A percentile compares a stretch with the other conserved stretches of the same genome.
phyloP scores from a whole-genome alignment of 2,329 filamentous ascomycete species.

The Nemania bipapillata region DNA sequence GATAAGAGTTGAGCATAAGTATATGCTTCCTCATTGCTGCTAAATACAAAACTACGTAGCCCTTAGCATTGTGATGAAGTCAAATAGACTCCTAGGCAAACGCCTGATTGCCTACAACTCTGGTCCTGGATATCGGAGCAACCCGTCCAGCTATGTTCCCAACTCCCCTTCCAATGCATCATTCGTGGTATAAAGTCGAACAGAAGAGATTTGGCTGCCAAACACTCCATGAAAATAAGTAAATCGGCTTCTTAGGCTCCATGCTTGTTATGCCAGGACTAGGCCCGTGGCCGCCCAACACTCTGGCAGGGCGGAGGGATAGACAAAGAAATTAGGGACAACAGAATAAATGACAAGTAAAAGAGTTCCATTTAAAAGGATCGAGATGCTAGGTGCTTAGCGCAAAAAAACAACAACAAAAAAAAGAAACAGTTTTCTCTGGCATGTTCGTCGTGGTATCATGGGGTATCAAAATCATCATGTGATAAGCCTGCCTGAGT shows the following conservation, averaged over 20 bases:
- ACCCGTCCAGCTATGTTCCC: conserved; percentile 25
- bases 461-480: conserved; percentile 45
- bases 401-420: conserved; percentile 24
- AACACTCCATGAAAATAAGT: conserved; percentile 37
- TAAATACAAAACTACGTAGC: conserved; percentile 31
- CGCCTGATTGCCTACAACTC: conserved; percentile 16
- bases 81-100: conserved; percentile 14
- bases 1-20: not conserved
- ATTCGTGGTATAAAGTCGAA: conserved; percentile 34
- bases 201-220: conserved; percentile 33
- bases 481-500: conserved; percentile 37
- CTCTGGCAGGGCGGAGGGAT: not conserved
- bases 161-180: conserved; percentile 38
- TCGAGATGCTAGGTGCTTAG: conserved; percentile 30
- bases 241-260: conserved; percentile 33
- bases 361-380: conserved; percentile 14
- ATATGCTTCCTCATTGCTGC: conserved; percentile 16
- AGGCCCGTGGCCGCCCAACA: conserved; percentile 9
- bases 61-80: conserved; percentile 10
- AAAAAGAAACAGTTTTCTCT: conserved; percentile 26
- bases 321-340: conserved; percentile 33
- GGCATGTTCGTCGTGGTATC: conserved; percentile 41
- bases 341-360: conserved; percentile 28
- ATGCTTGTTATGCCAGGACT: conserved; percentile 26
- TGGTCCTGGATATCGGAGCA: conserved; percentile 13